Conservation (phyloP, 2,329 filamentous ascomycete species). For the Colletotrichum sp. region DNA sequence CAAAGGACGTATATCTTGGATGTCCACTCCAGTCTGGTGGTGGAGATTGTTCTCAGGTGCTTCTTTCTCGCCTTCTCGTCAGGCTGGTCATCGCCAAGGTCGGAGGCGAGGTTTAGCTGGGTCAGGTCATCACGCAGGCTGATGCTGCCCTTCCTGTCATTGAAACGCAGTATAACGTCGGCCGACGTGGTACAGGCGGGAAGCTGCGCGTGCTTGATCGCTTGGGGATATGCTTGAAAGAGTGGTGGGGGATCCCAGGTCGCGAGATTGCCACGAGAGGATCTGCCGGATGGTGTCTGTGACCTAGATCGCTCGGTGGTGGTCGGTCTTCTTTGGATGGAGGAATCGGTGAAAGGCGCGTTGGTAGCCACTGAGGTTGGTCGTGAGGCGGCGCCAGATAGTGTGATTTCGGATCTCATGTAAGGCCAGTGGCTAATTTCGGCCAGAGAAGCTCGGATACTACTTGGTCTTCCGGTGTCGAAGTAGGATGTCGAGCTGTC, state of each 20-base stretch:
- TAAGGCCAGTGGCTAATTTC: conserved; percentile 51
- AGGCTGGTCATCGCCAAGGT: conserved; percentile 29
- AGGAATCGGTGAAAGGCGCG: conserved; percentile 10
- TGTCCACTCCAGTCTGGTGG: conserved; percentile 65
- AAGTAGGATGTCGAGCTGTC: conserved; percentile 34
- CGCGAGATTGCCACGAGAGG: conserved; percentile 36
- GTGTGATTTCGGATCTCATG: conserved; percentile 16
- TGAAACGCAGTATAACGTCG: conserved; percentile 70
- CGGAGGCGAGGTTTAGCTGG: conserved; percentile 21
- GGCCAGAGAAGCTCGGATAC: conserved; percentile 50
- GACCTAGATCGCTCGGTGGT: conserved; percentile 8
- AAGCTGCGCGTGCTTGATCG: conserved; percentile 76
- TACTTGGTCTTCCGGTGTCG: conserved; percentile 35
- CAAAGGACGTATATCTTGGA: conserved; percentile 76
- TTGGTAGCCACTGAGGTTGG: background rate
- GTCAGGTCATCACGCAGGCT: conserved; percentile 36
- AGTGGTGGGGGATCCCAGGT: conserved; percentile 76
- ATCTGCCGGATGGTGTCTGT: conserved; percentile 2
- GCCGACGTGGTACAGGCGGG: conserved; percentile 70
- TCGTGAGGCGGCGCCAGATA: background rate
- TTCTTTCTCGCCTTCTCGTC: conserved; percentile 49
- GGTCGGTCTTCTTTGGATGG: conserved; percentile 1
- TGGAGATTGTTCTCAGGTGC: conserved; percentile 48
- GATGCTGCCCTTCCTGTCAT: conserved; percentile 54
- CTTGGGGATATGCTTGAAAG: conserved; percentile 87